Base-by-base conservation (phyloP, 2,329 filamentous ascomycete genomes). In the Aspergillus sp. region DNA sequence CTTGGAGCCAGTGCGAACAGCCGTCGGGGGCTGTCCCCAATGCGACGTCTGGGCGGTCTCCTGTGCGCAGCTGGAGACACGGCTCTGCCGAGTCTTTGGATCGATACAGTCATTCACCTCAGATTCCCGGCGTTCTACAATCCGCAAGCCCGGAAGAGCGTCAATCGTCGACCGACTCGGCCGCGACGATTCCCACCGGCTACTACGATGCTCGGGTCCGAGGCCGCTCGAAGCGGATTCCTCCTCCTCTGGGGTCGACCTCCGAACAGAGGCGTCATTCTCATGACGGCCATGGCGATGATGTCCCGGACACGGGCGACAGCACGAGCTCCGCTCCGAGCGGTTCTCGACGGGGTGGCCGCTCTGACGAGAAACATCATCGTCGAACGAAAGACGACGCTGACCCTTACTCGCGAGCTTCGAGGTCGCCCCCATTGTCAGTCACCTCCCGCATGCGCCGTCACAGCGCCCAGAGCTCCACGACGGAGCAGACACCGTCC, bases 1-100 rank as follows among this genome's bases (percentile, higher is more conserved):
- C 72, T n/a, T 75, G 73, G 73, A 75, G 66, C 47, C 66, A 73
- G 56, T 69, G 67, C 61, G 66, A 68, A 44, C 66, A 70, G 41
- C 49, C 58, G 7, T 54, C 66, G 13, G 52, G 31, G 11, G 53
- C 16, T 38, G 45, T 49, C 5, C 21, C 54, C 43, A 58, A 59
- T 50, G 21, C 49, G 11, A n/a, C 49, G 21, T 54, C 47, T 7
- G 45, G 32, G 32, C 21, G 23, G n/a, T 42, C 58, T 17, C 19
- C 51, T 3, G 50, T 58, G n/a, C 51, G 59, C 47, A 44, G 34
- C 38, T 51, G 56, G 43, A 56, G 55, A 19, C 54, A 60, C 42
- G 55, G 45, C 9, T 52, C 56, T 1, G 32, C 56, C 14, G 57
- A 52, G 16, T 45, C 50, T 13, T 48, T 54, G 25, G 46, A 58